Evolutionary conservation across 306 rosid genomes (phyloP).

Genomic region (Pueraria montana): DNA sequence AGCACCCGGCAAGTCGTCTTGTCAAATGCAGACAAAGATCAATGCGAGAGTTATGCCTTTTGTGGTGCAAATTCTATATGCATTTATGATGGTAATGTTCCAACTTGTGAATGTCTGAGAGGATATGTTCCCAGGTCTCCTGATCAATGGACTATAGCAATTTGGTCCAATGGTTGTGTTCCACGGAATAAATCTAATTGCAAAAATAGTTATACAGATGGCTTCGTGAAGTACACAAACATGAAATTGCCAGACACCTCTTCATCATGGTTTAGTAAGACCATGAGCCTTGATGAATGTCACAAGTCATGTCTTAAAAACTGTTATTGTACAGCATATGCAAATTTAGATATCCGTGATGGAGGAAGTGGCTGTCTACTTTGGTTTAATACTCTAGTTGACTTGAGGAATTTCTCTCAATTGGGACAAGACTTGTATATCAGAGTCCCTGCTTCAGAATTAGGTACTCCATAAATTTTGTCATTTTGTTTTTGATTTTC

Average conservation of each 20-base stretch:
- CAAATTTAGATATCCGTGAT: conserved; percentile 16
- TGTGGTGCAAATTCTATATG: conserved; percentile 33
- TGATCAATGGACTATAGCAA: neutral
- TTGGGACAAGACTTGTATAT: conserved; percentile 37
- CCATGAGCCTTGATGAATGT: conserved; percentile 38
- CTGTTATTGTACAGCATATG: conserved; percentile 47
- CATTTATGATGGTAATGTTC: neutral
- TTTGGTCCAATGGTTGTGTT: neutral
- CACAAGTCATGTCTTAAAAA: conserved; percentile 20
- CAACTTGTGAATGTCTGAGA: conserved; percentile 17
- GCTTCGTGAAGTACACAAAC: neutral
- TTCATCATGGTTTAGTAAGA: conserved; percentile 39
- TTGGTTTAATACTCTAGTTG: conserved; percentile 46
- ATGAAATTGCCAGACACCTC: conserved; percentile 49
- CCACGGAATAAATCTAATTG: neutral
- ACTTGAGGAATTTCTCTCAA: conserved; percentile 10
- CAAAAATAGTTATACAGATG: neutral
- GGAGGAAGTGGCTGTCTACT: conserved; percentile 48
- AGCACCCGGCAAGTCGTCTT: neutral
- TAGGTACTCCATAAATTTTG: neutral
- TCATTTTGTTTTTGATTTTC: neutral
- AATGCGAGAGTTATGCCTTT: conserved; percentile 30
- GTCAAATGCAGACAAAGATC: neutral
- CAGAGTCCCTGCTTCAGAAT: neutral
- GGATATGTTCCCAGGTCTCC: conserved; percentile 18